Evolutionary conservation across 495 filamentous ascomycete species (phyloP).

Genomic region (Aspergillus wentii): DNA sequence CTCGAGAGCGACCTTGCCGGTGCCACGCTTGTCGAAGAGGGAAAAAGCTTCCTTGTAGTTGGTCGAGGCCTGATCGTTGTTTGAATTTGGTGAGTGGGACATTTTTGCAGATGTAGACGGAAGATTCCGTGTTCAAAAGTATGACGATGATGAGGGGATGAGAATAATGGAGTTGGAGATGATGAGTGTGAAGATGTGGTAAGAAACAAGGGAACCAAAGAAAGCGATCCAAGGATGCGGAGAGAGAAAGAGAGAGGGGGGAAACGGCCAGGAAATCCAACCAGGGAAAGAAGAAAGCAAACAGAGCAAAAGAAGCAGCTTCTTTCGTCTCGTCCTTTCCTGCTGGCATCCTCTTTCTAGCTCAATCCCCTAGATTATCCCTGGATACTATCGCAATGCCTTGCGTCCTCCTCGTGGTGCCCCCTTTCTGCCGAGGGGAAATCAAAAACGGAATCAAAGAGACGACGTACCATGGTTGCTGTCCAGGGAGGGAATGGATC

Average conservation of each 20-base stretch:
- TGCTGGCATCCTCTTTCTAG: no score
- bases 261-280: neutral
- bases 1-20: slow-evolving; percentile 78
- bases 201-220: neutral
- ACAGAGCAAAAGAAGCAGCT: no score
- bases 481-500: slow-evolving; percentile 1
- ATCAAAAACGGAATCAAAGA: no score
- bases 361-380: no score
- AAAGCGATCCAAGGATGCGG: slow-evolving; percentile 1
- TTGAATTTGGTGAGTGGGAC: slow-evolving; percentile 22
- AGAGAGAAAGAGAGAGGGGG: slow-evolving; percentile 5
- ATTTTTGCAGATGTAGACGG: slow-evolving; percentile 7
- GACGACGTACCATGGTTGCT: no score
- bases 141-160: slow-evolving; percentile 3
- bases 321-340: no score
- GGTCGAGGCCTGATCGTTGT: slow-evolving; percentile 75
- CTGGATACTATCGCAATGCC: no score
- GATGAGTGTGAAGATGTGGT: neutral
- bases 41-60: slow-evolving; percentile 99
- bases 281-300: no score
- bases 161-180: neutral
- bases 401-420: no score
- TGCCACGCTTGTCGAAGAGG: slow-evolving; percentile 98
- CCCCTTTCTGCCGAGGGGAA: no score
- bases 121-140: neutral